Percentiles rank a stretch among this genome's conserved stretches.
These are phyloP conservation scores for Sphaerobolus stellatus DNA, from an alignment of 1,284 basidiomycete genomes.

Conservation along the genomic window DNA sequence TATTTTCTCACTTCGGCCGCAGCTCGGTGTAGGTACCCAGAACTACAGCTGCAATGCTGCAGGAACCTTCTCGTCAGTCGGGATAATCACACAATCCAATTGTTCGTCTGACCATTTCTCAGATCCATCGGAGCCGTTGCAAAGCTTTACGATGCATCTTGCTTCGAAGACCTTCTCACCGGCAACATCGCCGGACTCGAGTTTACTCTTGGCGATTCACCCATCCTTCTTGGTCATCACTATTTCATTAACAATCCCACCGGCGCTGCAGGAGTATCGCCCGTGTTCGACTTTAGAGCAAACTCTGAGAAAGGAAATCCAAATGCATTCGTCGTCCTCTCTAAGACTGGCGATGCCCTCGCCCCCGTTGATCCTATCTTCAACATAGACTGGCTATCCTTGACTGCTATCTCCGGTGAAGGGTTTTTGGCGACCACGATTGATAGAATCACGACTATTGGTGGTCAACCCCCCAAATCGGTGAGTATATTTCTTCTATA, in stretches of 20 bases:
- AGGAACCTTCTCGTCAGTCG: conserved; percentile 39
- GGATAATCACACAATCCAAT: not conserved
- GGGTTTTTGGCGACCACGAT: conserved; percentile 53
- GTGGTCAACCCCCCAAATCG: conserved; percentile 61
- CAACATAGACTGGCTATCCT: conserved; percentile 59
- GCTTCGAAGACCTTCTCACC: conserved; percentile 40
- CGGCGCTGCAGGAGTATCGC: conserved; percentile 44
- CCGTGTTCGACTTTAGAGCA: conserved; percentile 60
- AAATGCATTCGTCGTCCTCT: conserved; percentile 49
- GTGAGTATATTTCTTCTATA: conserved; percentile 31
- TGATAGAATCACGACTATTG: conserved; percentile 56
- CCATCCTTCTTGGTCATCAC: conserved; percentile 50
- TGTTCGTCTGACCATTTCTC: not conserved
- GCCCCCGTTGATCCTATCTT: conserved; percentile 42
- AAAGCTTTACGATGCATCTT: conserved; percentile 58
- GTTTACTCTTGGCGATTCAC: conserved; percentile 17
- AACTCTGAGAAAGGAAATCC: conserved; percentile 40
- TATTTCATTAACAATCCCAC: conserved; percentile 51
- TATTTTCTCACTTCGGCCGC: not conserved
- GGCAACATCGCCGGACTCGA: not conserved
- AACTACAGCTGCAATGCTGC: conserved; percentile 46
- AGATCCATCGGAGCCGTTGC: conserved; percentile 50
- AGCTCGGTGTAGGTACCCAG: conserved; percentile 46
- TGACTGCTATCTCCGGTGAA: conserved; percentile 38
- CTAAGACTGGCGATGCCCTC: conserved; percentile 40